A percentile compares a stretch with the other conserved stretches of the same genome.
Evolutionary conservation across 2,329 filamentous ascomycete species (phyloP).

Genomic region (Penicillium sp.): DNA sequence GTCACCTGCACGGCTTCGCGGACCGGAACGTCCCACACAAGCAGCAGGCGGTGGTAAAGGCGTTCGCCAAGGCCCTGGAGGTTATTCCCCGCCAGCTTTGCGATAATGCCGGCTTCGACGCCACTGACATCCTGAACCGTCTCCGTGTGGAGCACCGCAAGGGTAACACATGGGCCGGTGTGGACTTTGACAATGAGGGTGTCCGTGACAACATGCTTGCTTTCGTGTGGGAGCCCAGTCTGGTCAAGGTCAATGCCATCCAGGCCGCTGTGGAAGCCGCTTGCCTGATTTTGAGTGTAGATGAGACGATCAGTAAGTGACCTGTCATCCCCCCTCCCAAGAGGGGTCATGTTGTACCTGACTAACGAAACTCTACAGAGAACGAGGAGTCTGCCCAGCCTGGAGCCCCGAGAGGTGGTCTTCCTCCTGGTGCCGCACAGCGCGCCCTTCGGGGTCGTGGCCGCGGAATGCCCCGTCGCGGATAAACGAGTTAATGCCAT

Average conservation of each 20-base stretch:
- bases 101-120: conserved; percentile 98
- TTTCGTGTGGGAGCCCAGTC: conserved; percentile 95
- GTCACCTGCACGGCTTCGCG: conserved; percentile 87
- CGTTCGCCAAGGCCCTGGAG: conserved; percentile 95
- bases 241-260: conserved; percentile 96
- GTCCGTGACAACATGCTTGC: conserved; percentile 90
- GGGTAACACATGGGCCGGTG: conserved; percentile 89
- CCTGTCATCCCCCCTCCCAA: neutral
- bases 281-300: conserved; percentile 92
- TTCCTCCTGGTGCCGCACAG: conserved; percentile 82
- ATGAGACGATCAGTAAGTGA: conserved; percentile 85
- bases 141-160: conserved; percentile 94
- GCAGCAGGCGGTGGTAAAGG: conserved; percentile 96
- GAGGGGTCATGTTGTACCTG: neutral
- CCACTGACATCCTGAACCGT: conserved; percentile 95
- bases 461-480: conserved; percentile 72
- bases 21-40: conserved; percentile 92
- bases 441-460: conserved; percentile 82
- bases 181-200: conserved; percentile 91
- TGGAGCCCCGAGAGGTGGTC: conserved; percentile 72
- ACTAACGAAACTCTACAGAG: conserved; percentile 44
- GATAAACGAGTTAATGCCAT: conserved; percentile 27
- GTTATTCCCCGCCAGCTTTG: conserved; percentile 95
- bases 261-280: conserved; percentile 93
- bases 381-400: conserved; percentile 91